Conservation (phyloP, 83 land plant genomes). For the Larix sibirica region DNA sequence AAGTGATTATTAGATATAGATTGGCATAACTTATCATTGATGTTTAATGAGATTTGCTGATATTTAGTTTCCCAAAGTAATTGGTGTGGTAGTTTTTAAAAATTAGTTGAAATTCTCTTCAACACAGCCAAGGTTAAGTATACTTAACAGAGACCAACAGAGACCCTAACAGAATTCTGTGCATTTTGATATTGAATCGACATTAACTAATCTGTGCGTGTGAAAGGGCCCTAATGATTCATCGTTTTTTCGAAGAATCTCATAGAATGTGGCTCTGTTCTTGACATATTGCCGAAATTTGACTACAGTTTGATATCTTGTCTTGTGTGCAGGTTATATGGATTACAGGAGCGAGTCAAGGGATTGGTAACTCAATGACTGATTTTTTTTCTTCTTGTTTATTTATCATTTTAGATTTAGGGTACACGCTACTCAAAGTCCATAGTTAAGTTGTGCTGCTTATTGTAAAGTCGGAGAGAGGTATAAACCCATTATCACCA, state of each 20-base stretch:
- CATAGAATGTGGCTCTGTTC: neutral
- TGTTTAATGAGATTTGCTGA: too few species aligned
- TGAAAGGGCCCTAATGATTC: neutral
- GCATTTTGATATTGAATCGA: neutral
- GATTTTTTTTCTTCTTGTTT: neutral
- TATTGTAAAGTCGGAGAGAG: neutral
- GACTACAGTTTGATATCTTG: neutral
- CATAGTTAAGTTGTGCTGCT: neutral
- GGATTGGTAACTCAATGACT: constrained; percentile 49
- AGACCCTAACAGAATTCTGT: neutral
- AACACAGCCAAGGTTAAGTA: too few species aligned
- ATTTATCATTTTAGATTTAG: constrained; percentile 1
- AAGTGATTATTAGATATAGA: too few species aligned
- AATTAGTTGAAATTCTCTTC: too few species aligned
- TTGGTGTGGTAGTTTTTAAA: neutral
- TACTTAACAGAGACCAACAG: neutral
- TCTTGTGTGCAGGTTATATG: constrained; percentile 64
- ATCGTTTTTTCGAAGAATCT: neutral
- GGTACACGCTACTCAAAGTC: neutral
- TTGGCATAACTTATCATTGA: too few species aligned
- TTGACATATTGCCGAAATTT: neutral
- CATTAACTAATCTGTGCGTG: neutral
- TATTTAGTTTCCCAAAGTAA: too few species aligned
- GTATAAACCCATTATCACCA: neutral
- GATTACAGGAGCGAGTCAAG: constrained; percentile 94